Evolutionary conservation across 495 filamentous ascomycete species (phyloP).

Genomic region (Podospora australis): DNA sequence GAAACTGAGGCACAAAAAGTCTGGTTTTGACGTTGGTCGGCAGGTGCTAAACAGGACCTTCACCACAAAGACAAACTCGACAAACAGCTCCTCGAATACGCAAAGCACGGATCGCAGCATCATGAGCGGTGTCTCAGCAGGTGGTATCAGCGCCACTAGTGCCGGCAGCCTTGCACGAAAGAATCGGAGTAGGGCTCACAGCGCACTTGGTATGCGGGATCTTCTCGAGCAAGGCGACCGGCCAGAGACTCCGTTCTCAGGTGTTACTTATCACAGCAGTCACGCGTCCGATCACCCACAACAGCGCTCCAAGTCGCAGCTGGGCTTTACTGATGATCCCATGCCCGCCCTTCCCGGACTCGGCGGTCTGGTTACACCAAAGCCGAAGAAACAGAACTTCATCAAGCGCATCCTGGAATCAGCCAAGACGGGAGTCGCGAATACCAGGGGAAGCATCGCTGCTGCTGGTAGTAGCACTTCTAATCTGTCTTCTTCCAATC

Average conservation of each 20-base stretch:
- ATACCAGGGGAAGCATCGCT: conserved; percentile 77
- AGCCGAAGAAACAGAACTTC: conserved; percentile 86
- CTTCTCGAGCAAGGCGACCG: conserved; percentile 39
- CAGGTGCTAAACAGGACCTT: conserved; percentile 66
- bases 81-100: conserved; percentile 65
- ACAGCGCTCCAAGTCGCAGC: conserved; percentile 41
- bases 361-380: conserved; percentile 60
- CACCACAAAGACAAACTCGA: conserved; percentile 82
- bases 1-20: conserved; percentile 57
- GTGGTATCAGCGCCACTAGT: conserved; percentile 88
- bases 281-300: conserved; percentile 57
- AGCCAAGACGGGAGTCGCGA: conserved; percentile 89
- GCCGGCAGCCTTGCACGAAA: conserved; percentile 84
- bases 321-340: conserved; percentile 40
- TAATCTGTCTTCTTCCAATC: conserved; percentile 21
- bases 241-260: conserved; percentile 66
- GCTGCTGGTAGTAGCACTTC: conserved; percentile 46
- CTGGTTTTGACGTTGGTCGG: conserved; percentile 73
- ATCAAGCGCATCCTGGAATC: conserved; percentile 95
- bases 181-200: conserved; percentile 47
- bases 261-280: conserved; percentile 77
- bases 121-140: conserved; percentile 89
- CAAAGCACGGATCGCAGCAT: conserved; percentile 73
- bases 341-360: conserved; percentile 52
- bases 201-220: conserved; percentile 47